Evolutionary conservation across 2,329 filamentous ascomycete genomes (phyloP).

Genomic region (Eutypa lata): DNA sequence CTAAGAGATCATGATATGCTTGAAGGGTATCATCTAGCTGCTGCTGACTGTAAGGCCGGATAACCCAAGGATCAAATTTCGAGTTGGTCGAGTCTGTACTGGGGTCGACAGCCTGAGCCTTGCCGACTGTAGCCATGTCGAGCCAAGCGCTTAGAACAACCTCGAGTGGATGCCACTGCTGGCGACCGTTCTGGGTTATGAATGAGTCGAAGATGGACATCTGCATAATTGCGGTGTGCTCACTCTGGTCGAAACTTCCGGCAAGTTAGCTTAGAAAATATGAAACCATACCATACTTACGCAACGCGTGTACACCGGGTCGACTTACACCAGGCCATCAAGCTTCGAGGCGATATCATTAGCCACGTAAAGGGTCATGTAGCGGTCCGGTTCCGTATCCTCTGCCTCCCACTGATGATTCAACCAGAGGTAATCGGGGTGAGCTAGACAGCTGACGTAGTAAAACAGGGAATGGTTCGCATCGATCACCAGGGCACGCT

Average conservation of each 20-base stretch:
- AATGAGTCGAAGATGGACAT: slow-evolving; percentile 2
- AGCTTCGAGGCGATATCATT: not conserved
- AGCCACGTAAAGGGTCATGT: slow-evolving; percentile 7
- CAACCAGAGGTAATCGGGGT: slow-evolving; percentile 5
- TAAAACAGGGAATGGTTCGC: slow-evolving; percentile 11
- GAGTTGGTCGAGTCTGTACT: not conserved
- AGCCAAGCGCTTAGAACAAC: slow-evolving; percentile 14
- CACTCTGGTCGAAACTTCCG: slow-evolving; percentile 12
- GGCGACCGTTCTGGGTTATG: slow-evolving; percentile 11
- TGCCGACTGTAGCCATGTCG: slow-evolving; percentile 10
- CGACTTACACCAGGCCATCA: slow-evolving; percentile 2
- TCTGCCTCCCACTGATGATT: slow-evolving; percentile 1
- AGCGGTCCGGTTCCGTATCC: not conserved
- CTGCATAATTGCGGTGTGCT: slow-evolving; percentile 11
- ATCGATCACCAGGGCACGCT: slow-evolving; percentile 5
- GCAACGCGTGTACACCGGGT: not conserved
- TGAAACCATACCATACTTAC: too few species aligned
- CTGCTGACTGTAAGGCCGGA: slow-evolving; percentile 10
- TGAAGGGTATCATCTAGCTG: slow-evolving; percentile 3
- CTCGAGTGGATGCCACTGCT: slow-evolving; percentile 18
- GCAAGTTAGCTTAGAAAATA: too few species aligned
- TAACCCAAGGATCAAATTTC: slow-evolving; percentile 8
- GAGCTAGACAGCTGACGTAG: slow-evolving; percentile 7
- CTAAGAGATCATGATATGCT: slow-evolving; percentile 1
- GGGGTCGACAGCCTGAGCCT: slow-evolving; percentile 8